These are phyloP conservation scores for Davidsoniella neocaledoniae DNA, from an alignment of 2,329 filamentous ascomycete species.

Conservation along the genomic window DNA sequence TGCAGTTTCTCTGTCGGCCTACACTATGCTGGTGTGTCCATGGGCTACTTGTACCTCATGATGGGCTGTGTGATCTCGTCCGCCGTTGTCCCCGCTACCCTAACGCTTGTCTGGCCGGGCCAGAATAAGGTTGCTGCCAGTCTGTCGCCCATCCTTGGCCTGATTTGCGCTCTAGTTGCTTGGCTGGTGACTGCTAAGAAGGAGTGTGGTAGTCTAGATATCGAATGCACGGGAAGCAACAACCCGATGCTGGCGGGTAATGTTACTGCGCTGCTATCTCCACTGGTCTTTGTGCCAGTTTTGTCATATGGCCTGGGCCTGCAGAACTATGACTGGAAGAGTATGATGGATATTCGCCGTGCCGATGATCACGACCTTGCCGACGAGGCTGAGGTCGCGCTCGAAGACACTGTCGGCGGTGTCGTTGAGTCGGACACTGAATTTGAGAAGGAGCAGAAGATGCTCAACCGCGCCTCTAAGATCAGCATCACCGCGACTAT, in stretches of 20 bases:
- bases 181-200: constrained; percentile 62
- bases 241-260: constrained; percentile 80
- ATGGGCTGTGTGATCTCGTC: constrained; percentile 86
- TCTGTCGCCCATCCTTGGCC: constrained; percentile 48
- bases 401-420: constrained; percentile 42
- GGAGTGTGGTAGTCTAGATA: constrained; percentile 49
- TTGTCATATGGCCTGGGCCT: constrained; percentile 43
- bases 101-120: constrained; percentile 65
- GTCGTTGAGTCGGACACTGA: constrained; percentile 20
- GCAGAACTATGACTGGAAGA: constrained; percentile 72
- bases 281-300: constrained; percentile 55
- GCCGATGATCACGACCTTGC: constrained; percentile 64
- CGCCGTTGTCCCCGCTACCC: constrained; percentile 65
- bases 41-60: constrained; percentile 78
- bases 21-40: constrained; percentile 56
- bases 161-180: constrained; percentile 48
- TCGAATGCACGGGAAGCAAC: constrained; percentile 64
- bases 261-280: constrained; percentile 64
- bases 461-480: constrained; percentile 36
- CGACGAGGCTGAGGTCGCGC: constrained; percentile 43
- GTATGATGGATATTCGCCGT: constrained; percentile 63
- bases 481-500: constrained; percentile 24
- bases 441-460: constrained; percentile 29
- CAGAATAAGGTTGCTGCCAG: constrained; percentile 61
- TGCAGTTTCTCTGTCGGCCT: constrained; percentile 63